Base-by-base conservation (phyloP, 495 filamentous ascomycete genomes). In the Penicillium robsamsonii region DNA sequence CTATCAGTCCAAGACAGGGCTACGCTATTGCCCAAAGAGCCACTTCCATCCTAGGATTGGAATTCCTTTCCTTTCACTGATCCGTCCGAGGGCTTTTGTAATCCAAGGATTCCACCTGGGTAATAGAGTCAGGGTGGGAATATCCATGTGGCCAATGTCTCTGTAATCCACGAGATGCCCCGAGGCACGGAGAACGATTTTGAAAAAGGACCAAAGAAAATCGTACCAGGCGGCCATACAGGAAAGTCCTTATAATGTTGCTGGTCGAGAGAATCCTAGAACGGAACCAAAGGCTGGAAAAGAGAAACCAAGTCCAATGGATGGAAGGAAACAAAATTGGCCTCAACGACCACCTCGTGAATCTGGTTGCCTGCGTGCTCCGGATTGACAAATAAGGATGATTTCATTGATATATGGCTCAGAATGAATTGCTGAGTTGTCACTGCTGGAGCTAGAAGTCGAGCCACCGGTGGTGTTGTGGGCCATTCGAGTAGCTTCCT, bases 331-430 rank as follows among this genome's bases (percentile, higher is more conserved):
- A 41, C 13, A 22, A 37, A 47, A 31, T 30, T 11, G 29, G 22
- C 20, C 42, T 69, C 61, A 74, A 47, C 68, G 70, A 41, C 58
- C 55, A 40, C 65, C 63, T 59, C 69, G 64, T 25, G 63, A 53
- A 18, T 74, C 72, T 24, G 57, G 59, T 31, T 72, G 66, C 61
- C 75, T 70, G 46, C 72, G 72, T 17, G 65, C 46, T 47, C 63
- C 68, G 40, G 67, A 50, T 44, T 70, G 66, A 35, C 62, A 59
- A 24, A 81, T 72, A 0, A 68, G 74, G 29, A 82, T 75, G 29
- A 79, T 72, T 40, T 77, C 72, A 58, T 81, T 81, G 64, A 82
- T 80, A 57, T 78, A 82, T 0, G 73, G 70, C 52, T 81, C 75
- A 30, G 55, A 41, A 4, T 71, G 56, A 27, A 62, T 50, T 9